These are phyloP conservation scores for Pythium aquatile DNA, from an alignment of 352 stramenopile genomes.

Conservation along the genomic window DNA sequence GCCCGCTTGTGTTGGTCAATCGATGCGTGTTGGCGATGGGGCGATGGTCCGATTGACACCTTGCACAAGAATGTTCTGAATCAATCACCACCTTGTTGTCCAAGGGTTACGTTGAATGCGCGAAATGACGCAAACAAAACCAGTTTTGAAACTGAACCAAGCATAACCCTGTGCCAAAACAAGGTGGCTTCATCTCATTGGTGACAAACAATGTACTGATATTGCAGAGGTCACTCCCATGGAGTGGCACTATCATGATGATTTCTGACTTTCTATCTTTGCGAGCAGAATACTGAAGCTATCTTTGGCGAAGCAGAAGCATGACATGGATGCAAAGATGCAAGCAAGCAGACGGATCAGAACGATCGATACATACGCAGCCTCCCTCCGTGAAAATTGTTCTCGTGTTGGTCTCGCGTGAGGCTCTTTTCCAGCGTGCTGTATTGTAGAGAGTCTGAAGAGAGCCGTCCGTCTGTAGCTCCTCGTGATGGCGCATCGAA, in stretches of 20 bases:
- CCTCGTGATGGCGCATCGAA: slow-evolving; percentile 6
- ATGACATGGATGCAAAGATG: slow-evolving; percentile 2
- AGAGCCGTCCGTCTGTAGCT: neutral
- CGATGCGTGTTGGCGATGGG: slow-evolving; percentile 3
- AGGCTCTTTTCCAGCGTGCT: neutral
- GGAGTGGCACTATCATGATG: slow-evolving; percentile 15
- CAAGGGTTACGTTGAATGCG: slow-evolving; percentile 25
- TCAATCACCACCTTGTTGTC: neutral
- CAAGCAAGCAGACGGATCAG: neutral
- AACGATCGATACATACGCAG: neutral
- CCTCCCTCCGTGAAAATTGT: neutral
- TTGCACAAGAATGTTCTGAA: slow-evolving; percentile 27
- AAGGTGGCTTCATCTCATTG: neutral
- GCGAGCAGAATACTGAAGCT: neutral
- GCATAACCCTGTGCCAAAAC: slow-evolving; percentile 2
- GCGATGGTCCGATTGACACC: neutral
- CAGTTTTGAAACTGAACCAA: neutral
- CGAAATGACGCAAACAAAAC: slow-evolving; percentile 25
- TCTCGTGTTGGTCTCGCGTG: neutral
- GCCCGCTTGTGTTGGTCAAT: neutral
- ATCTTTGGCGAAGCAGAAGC: slow-evolving; percentile 17
- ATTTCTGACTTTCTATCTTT: slow-evolving; percentile 18
- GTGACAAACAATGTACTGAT: neutral
- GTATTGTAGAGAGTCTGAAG: neutral
- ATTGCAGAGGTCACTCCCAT: slow-evolving; percentile 1